Evolutionary conservation across 768 basidiomycete genomes (phyloP), one percentile per base, ranked within the genome.

Genomic region (Macrolepiota fuliginosa): DNA sequence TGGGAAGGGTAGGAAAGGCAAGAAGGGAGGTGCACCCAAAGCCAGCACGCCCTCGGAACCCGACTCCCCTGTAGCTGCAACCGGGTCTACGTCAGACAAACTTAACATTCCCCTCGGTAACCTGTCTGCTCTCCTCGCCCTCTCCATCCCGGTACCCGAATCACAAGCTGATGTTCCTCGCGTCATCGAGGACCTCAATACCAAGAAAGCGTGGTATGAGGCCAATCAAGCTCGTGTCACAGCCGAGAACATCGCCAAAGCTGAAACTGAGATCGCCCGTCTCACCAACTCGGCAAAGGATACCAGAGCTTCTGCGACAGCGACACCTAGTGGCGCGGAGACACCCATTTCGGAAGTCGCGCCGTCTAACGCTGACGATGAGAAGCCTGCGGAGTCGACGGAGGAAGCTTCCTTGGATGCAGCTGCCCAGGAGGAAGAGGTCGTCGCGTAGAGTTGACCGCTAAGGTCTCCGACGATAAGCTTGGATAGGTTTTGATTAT

Each of bases 171-270:
- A 99, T 65, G 82, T 95, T 36, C 83, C 88, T 57, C 90, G 93
- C 56, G 85, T 94, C 51, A 80, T 98, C 60, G 91, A 92, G 69
- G 92, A 97, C 72, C 81, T 99, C 61, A 90, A 90, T 74, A 92
- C 86, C 54, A 99, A 98, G 83, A 95, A 95, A 78, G 81, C 88
- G 24, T 98, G 95, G 94, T 97, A 87, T 69, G 87, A 90, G 72
- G 96, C 92, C 35, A 98, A 98, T 76, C 94, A 96, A 74, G 84
- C 83, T 27, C 86, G 85, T 24, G 84, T 83, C 64, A 94, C 92
- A 1, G 82, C 84, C 4, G 91, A 92, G 69, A 91, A 92, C 66
- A 77, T 94, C 54, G 84, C 87, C 40, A 90, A 90, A 75, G 93
- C 89, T 12, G 89, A 94, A 72, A 82, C 81, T 13, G 84, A 90